phyloP scores from a whole-genome alignment of 257 asterid genomes.

The Datura wrightii region DNA sequence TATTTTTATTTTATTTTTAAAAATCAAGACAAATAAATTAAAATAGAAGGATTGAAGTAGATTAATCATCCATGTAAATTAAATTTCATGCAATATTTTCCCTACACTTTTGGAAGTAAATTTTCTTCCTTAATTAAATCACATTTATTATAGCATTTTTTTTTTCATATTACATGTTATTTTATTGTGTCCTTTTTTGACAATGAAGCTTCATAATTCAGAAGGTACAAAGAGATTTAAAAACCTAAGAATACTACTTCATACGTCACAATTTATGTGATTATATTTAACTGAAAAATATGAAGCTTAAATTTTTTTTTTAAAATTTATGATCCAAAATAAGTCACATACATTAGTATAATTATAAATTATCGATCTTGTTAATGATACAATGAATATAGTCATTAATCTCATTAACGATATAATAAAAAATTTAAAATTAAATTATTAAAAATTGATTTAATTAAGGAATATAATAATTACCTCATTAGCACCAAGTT shows the following conservation, averaged over 20 bases:
- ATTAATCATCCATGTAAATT: neutral
- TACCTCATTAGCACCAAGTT: conserved; percentile 47
- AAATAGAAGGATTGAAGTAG: too few species aligned
- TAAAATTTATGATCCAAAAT: too few species aligned
- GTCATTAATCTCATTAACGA: too few species aligned
- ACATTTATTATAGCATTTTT: neutral
- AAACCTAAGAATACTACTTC: neutral
- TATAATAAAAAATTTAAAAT: too few species aligned
- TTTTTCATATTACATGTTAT: neutral
- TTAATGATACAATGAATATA: too few species aligned
- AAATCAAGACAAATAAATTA: neutral
- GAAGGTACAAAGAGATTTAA: neutral
- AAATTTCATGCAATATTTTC: neutral
- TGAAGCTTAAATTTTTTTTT: too few species aligned
- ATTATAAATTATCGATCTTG: too few species aligned
- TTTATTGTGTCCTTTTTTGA: neutral
- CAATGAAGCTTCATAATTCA: neutral
- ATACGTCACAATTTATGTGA: neutral
- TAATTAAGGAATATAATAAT: neutral
- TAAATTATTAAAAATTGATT: neutral
- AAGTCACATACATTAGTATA: too few species aligned
- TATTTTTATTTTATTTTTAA: too few species aligned
- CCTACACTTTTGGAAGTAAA: neutral
- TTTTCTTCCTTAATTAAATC: neutral
- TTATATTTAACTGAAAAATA: neutral